Percentiles rank a stretch among this genome's conserved stretches.
Evolutionary conservation across 2,329 filamentous ascomycete genomes (phyloP).

Genomic region (Thelonectria olida): DNA sequence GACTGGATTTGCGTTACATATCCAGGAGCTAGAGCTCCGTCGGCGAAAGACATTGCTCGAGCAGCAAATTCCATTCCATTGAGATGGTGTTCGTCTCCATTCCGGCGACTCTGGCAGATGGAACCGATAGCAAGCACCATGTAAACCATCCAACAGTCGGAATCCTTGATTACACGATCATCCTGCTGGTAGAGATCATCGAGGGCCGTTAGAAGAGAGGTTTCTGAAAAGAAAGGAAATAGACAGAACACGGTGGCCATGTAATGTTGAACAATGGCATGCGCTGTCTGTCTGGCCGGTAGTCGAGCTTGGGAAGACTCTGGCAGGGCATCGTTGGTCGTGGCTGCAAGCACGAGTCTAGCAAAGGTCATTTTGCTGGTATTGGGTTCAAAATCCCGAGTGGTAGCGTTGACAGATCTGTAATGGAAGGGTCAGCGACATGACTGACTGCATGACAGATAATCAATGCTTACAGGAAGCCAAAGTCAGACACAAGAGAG

Average conservation of each 20-base stretch:
- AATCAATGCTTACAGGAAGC: constrained; percentile 73
- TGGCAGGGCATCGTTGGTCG: constrained; percentile 77
- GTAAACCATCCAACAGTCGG: constrained; percentile 87
- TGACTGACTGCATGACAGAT: neutral
- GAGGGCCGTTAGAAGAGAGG: constrained; percentile 78
- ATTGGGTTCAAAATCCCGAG: constrained; percentile 90
- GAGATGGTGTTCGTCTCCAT: constrained; percentile 70
- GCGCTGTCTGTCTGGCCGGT: constrained; percentile 76
- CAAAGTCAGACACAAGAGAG: constrained; percentile 92
- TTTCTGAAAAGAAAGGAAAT: constrained; percentile 85
- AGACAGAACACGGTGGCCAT: constrained; percentile 83
- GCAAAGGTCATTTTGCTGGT: constrained; percentile 92
- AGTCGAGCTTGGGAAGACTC: constrained; percentile 67
- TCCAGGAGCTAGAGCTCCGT: constrained; percentile 85
- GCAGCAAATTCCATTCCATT: constrained; percentile 66
- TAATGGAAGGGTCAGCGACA: constrained; percentile 12
- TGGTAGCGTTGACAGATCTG: constrained; percentile 93
- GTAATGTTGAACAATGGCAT: constrained; percentile 81
- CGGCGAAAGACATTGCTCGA: constrained; percentile 78
- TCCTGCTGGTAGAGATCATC: constrained; percentile 83
- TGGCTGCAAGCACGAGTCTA: constrained; percentile 84
- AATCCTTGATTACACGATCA: constrained; percentile 67
- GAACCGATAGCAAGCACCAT: constrained; percentile 90
- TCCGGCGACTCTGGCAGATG: constrained; percentile 75
- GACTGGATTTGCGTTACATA: constrained; percentile 88